A percentile compares a stretch with the other conserved stretches of the same genome.
Conservation (phyloP, 1,284 basidiomycete species). For the Ustilago lituana region DNA sequence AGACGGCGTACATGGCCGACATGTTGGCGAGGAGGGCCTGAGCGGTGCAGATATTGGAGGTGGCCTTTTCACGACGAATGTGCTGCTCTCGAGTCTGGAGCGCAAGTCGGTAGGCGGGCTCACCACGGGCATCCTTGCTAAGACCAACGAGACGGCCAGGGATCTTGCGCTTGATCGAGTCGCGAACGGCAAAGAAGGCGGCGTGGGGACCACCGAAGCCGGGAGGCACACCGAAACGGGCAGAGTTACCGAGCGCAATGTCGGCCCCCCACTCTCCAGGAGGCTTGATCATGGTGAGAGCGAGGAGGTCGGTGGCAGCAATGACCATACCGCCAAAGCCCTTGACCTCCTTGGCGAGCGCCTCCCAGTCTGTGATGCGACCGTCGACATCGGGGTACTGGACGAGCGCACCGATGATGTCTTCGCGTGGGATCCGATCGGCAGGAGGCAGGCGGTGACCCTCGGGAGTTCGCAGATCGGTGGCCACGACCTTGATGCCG, state of each 20-base stretch:
- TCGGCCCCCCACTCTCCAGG: slow-evolving; percentile 99
- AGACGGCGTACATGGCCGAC: slow-evolving; percentile 74
- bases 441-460: slow-evolving; percentile 57
- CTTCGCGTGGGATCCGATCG: slow-evolving; percentile 48
- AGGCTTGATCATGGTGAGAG: slow-evolving; percentile 90
- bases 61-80: slow-evolving; percentile 67
- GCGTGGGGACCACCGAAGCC: slow-evolving; percentile 72
- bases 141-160: slow-evolving; percentile 92
- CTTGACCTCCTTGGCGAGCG: slow-evolving; percentile 78
- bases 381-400: slow-evolving; percentile 85
- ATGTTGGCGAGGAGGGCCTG: slow-evolving; percentile 66
- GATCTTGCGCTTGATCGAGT: slow-evolving; percentile 94
- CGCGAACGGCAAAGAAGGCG: slow-evolving; percentile 93
- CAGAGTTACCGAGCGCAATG: slow-evolving; percentile 92
- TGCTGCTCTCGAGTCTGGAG: slow-evolving; percentile 74
- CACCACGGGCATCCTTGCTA: slow-evolving; percentile 84
- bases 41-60: slow-evolving; percentile 67
- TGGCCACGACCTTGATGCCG: slow-evolving; percentile 60
- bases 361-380: slow-evolving; percentile 79
- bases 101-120: slow-evolving; percentile 88
- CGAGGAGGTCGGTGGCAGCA: slow-evolving; percentile 89
- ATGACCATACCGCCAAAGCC: slow-evolving; percentile 80
- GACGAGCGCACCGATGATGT: slow-evolving; percentile 84
- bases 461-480: slow-evolving; percentile 54
- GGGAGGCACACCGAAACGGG: slow-evolving; percentile 80